Base-by-base conservation (phyloP, 306 rosid genomes). In the Comarum palustre region DNA sequence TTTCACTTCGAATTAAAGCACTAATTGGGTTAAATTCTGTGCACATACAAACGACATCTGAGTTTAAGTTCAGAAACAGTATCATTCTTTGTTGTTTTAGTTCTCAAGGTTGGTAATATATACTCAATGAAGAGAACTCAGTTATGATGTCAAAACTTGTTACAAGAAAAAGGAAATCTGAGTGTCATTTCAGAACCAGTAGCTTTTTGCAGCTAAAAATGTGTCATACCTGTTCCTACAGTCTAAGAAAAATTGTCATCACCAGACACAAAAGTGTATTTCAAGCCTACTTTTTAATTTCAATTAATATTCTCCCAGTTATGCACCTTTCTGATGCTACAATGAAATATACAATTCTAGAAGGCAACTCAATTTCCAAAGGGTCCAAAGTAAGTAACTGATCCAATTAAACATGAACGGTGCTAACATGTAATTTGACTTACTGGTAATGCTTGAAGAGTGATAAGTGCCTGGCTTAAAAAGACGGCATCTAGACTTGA, bases 401-500 rank as follows among this genome's bases (percentile, higher is more conserved):
- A 38, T 57, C 24, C 27, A 71, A 38, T 24, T 16, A 16, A 55
- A 71, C 27, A 27, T 55, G 31, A 55, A 41, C 19, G n/a, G 13
- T 42, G 42, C 52, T 25, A 42, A 57, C 46, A 57, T 58, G 41
- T 25, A 72, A 24, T 58, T 55, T 79, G 81, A 84, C 97, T 92
- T 85, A 95, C 99, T 20, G 97, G 96, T 76, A 95, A 84, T 66
- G 91, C 96, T 62, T 90, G 88, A 84, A 92, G 90, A 79, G 71
- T 77, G 70, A 90, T 76, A 20, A 92, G 86, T 73, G 85, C 87
- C 79, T 92, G 99, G 0, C 96, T 95, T 62, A 90, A 84, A 84
- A 92, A 89, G 70, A 90, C 75, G 22, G 99, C 97, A 82, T 95
- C 99, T 81, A 95, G 76, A 73, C 99, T 95, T 55, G 99, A 90